A percentile compares a stretch with the other conserved stretches of the same genome.
These are phyloP conservation scores for Agapanthus africanus DNA, from an alignment of 106 monocot species.

Conservation along the genomic window DNA sequence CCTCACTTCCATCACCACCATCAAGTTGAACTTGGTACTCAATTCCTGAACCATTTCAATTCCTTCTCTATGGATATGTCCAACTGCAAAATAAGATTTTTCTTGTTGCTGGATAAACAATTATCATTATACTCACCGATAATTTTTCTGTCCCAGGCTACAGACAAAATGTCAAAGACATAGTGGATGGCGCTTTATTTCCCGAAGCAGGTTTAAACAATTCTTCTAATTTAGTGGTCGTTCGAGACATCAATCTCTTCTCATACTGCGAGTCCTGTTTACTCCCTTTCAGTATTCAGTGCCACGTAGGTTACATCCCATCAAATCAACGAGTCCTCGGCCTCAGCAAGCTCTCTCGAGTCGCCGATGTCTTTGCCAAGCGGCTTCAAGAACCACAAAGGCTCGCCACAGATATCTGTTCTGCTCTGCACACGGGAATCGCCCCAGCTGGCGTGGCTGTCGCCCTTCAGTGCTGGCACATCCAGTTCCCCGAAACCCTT, in stretches of 20 bases:
- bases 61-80: neutral
- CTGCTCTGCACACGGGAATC: slow-evolving; percentile 58
- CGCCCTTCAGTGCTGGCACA: slow-evolving; percentile 83
- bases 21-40: no score
- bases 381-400: slow-evolving; percentile 84
- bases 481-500: slow-evolving; percentile 44
- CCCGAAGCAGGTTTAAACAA: slow-evolving; percentile 56
- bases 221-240: slow-evolving; percentile 64
- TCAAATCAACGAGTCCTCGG: slow-evolving; percentile 69
- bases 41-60: neutral
- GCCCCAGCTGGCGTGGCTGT: slow-evolving; percentile 82
- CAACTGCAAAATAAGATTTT: neutral
- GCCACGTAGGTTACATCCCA: slow-evolving; percentile 88
- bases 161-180: slow-evolving; percentile 59
- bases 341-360: slow-evolving; percentile 89
- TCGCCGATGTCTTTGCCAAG: slow-evolving; percentile 81
- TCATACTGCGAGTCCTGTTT: slow-evolving; percentile 95
- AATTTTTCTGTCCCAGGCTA: slow-evolving; percentile 56
- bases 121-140: no score
- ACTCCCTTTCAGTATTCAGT: slow-evolving; percentile 70
- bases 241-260: slow-evolving; percentile 75
- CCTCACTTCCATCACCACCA: no score
- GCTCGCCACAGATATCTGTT: slow-evolving; percentile 69
- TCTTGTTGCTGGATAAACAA: neutral
- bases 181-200: slow-evolving; percentile 79